Conservation (phyloP, 1,284 basidiomycete genomes). For the Cutaneotrichosporon mucoides region DNA sequence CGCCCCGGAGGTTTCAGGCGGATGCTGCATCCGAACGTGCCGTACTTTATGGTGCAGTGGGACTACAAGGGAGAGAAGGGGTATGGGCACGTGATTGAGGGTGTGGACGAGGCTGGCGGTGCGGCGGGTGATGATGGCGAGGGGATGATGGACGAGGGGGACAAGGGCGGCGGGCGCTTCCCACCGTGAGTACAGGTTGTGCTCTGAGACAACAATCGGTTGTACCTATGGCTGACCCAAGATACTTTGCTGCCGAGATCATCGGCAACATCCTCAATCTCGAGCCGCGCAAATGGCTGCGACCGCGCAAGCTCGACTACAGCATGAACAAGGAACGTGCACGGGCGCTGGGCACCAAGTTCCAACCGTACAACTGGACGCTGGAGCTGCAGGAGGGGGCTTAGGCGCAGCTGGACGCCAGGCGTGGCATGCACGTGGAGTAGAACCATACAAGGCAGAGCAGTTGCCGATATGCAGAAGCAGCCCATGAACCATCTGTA, state of each 20-base stretch:
- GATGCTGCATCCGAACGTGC: conserved; percentile 90
- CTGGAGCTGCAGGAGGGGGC: conserved; percentile 26
- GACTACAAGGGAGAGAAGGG: conserved; percentile 96
- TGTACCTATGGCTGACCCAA: conserved; percentile 37
- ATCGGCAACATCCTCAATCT: conserved; percentile 86
- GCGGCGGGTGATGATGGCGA: conserved; percentile 61
- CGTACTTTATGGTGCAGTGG: conserved; percentile 98
- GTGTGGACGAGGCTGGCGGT: conserved; percentile 62
- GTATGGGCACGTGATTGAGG: conserved; percentile 95
- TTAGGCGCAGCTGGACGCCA: neutral
- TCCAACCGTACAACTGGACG: conserved; percentile 51
- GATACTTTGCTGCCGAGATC: conserved; percentile 92
- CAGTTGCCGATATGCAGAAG: too few relatives aligned
- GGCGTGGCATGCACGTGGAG: too few relatives aligned
- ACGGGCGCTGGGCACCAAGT: conserved; percentile 49
- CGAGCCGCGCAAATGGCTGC: conserved; percentile 80
- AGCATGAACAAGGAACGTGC: conserved; percentile 67
- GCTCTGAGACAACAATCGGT: neutral
- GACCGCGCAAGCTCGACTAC: conserved; percentile 69
- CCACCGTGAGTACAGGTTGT: conserved; percentile 59
- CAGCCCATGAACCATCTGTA: too few relatives aligned
- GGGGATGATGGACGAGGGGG: conserved; percentile 69
- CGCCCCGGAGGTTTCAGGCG: conserved; percentile 85
- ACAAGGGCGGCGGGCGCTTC: conserved; percentile 82
- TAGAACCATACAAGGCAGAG: too few relatives aligned